Base-by-base conservation (phyloP, 768 basidiomycete species). In the Lactarius trivialis region DNA sequence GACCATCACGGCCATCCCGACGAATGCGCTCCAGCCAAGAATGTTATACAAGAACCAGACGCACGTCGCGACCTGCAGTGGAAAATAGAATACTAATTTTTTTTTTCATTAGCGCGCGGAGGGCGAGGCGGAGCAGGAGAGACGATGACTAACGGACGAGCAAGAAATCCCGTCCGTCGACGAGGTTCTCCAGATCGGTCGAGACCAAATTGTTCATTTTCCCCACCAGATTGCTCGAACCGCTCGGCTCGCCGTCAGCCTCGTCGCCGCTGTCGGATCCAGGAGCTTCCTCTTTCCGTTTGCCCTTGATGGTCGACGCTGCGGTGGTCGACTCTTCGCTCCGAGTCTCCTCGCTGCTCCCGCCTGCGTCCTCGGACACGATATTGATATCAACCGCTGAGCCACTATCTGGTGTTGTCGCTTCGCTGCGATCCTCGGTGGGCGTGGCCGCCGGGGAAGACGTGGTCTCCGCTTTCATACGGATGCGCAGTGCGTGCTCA, bases 181-280 rank as follows among this genome's bases (percentile, higher is more conserved):
- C 52, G 19, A 75, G 54, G 41, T 68, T 70, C 53, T 64, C 68
- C 52, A 82, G 68, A 71, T 92, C 89, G 1, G 85, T 84, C 8
- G 88, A 84, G 36, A 89, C 81, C 7, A 91, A 73, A 58, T 89
- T 91, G 71, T 87, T 91, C 70, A 92, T 85, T 70, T 83, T 88
- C 11, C 91, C 89, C 39, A 84, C 81, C 21, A 89, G 72, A 68
- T 86, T 85, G 9, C 73, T 74, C 12, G 73, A 70, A 33, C 61
- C 55, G 3, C 51, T 45, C 28, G 26, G 11, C 36, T 56, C 54
- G 41, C 54, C 53, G 19, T 41, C 7, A 21, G 34, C 39, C 26
- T 58, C 32, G 52, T 65, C 41, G 54, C 55, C 15, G 4, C 28
- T 55, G 26, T 45, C 52, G n/a, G 64, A 37, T 14, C 54, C 33